Conservation (phyloP, 164 flowering plant genomes). For the Kalanchoe fedtschenkoi region DNA sequence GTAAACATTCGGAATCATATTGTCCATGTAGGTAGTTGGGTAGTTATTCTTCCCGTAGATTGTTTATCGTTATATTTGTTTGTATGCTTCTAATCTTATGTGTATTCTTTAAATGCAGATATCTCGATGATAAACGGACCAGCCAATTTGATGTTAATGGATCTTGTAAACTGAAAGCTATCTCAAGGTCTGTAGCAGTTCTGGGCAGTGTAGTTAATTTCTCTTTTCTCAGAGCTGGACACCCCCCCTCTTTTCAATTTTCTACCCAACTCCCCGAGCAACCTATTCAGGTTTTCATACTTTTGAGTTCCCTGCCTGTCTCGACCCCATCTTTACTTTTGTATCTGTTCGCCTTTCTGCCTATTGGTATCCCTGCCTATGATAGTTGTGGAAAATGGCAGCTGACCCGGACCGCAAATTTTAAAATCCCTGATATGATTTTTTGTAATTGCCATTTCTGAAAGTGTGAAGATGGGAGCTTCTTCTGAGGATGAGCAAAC, state of each 20-base stretch:
- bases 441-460: background rate
- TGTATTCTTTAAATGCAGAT: background rate
- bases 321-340: background rate
- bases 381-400: background rate
- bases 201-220: background rate
- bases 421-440: background rate
- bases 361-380: background rate
- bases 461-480: background rate
- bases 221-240: background rate
- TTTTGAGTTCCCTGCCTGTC: background rate
- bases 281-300: background rate
- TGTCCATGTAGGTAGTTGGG: no score
- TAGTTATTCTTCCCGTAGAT: no score
- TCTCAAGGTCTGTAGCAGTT: background rate
- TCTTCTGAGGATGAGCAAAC: constrained; percentile 6
- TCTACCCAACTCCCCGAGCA: background rate
- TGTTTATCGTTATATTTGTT: no score
- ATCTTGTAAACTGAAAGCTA: background rate
- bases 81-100: background rate
- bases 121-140: background rate
- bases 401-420: background rate
- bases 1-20: no score
- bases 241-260: background rate
- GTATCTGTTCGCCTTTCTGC: background rate
- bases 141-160: background rate